A percentile compares a stretch with the other conserved stretches of the same genome.
Conservation (phyloP, 2,329 filamentous ascomycete species). For the Didymella glomerata region DNA sequence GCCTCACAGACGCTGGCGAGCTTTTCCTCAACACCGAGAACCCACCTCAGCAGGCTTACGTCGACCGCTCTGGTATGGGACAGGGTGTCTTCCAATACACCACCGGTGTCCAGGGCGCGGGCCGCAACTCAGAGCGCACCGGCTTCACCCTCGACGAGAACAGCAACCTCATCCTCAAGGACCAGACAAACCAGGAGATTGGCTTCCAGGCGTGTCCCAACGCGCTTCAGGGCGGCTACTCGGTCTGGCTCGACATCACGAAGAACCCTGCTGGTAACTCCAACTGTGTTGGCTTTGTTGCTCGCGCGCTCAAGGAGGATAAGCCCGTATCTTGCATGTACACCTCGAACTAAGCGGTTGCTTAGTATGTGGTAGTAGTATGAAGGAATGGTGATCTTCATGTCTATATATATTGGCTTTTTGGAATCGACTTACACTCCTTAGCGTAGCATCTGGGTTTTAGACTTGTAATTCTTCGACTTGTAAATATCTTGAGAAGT, state of each 20-base stretch:
- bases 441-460: conserved; percentile 13
- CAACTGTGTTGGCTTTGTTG: conserved; percentile 47
- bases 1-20: conserved; percentile 54
- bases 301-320: conserved; percentile 33
- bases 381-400: background rate
- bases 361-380: background rate
- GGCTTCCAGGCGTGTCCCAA: conserved; percentile 64
- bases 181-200: conserved; percentile 37
- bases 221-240: conserved; percentile 52
- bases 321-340: conserved; percentile 35
- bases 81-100: conserved; percentile 63
- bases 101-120: conserved; percentile 54
- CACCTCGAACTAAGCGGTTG: conserved; percentile 13
- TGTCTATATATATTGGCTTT: background rate
- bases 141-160: conserved; percentile 58
- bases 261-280: conserved; percentile 40
- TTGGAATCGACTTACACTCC: background rate
- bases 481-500: conserved; percentile 4
- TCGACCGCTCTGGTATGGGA: conserved; percentile 68
- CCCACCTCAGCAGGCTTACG: conserved; percentile 60
- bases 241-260: conserved; percentile 36
- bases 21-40: conserved; percentile 59
- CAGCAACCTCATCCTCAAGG: conserved; percentile 57
- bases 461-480: conserved; percentile 1
- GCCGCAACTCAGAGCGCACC: conserved; percentile 57